Evolutionary conservation across 768 basidiomycete genomes (phyloP).

Genomic region (Phlebiopsis flavidoalba): DNA sequence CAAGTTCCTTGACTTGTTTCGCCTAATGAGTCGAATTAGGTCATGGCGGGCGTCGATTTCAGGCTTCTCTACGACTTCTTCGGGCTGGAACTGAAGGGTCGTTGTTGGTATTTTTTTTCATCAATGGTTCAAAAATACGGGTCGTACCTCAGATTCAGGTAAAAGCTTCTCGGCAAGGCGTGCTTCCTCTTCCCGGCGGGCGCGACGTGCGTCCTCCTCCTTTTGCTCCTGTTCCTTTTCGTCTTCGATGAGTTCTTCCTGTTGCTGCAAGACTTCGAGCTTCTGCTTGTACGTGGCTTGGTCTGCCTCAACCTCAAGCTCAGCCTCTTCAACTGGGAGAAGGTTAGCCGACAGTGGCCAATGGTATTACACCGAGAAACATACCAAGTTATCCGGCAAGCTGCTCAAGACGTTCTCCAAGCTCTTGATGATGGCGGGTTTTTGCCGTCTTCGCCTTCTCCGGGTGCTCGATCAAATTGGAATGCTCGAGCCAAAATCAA

Average conservation of each 20-base stretch:
- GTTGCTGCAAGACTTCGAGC: slow-evolving; percentile 94
- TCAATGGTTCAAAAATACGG: background rate
- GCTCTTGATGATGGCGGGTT: slow-evolving; percentile 71
- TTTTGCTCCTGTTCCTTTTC: slow-evolving; percentile 98
- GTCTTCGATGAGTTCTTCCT: slow-evolving; percentile 99
- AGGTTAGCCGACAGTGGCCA: background rate
- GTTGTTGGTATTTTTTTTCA: background rate
- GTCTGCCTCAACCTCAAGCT: slow-evolving; percentile 92
- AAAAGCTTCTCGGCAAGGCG: slow-evolving; percentile 75
- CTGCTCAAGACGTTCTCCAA: slow-evolving; percentile 89
- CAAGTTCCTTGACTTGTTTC: slow-evolving; percentile 92
- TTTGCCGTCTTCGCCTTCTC: slow-evolving; percentile 78
- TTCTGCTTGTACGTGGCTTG: slow-evolving; percentile 97
- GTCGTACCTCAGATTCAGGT: slow-evolving; percentile 82
- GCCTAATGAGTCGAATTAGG: no score
- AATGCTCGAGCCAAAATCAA: slow-evolving; percentile 94
- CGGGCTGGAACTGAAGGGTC: slow-evolving; percentile 51
- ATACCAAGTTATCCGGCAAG: slow-evolving; percentile 88
- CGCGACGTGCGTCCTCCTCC: slow-evolving; percentile 87
- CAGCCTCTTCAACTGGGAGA: slow-evolving; percentile 87
- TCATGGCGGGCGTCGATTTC: slow-evolving; percentile 80
- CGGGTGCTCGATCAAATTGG: slow-evolving; percentile 77
- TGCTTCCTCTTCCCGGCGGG: slow-evolving; percentile 72
- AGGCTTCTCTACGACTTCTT: slow-evolving; percentile 49
- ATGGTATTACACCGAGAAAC: slow-evolving; percentile 21